Evolutionary conservation across 73 alveolate genomes (phyloP), one percentile per base, ranked within the genome.

Genomic region (Uronychia setigera): DNA sequence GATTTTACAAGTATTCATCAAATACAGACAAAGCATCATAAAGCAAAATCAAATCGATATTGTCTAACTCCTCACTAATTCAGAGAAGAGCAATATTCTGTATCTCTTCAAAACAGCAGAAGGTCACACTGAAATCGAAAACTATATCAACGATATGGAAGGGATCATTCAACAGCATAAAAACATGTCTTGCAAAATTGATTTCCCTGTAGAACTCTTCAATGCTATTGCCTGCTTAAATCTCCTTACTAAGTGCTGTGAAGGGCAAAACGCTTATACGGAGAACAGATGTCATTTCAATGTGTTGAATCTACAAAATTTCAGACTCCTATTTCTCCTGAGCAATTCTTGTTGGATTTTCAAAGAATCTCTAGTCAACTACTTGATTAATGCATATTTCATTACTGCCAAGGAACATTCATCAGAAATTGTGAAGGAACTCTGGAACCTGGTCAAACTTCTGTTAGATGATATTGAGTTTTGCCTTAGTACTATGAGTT

Each of bases 211-310:
- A 19, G 67, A 77, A 14, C 58, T 83, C 31, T 74, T 32, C 90
- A 83, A 83, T 60, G 79, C 74, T 0, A 83, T 83, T 0, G 58
- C 78, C 1, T 83, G 90, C 79, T 31, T 83, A 1, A 80, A 83
- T 57, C 84, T 83, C 76, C 75, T 83, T 5, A 59, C 90, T 1
- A 26, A 30, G 28, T 83, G 90, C 75, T 83, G 90, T 35, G 90
- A 83, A 59, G 90, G 90, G 25, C 33, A 83, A 31, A 83, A 81
- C 35, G 84, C 60, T 33, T 29, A 74, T 14, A 84, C 90, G 13
- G 90, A 83, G 59, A 27, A 60, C 58, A 83, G 74, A 35, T 83
- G 90, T 29, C 75, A 83, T 59, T 46, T 46, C 67, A 11, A 46
- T 46, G 67, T 46, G n/a, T 46, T 46, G 67, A 46, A 46, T 19